Conservation (phyloP, 2,329 filamentous ascomycete genomes). For the Ramularia endophylla region DNA sequence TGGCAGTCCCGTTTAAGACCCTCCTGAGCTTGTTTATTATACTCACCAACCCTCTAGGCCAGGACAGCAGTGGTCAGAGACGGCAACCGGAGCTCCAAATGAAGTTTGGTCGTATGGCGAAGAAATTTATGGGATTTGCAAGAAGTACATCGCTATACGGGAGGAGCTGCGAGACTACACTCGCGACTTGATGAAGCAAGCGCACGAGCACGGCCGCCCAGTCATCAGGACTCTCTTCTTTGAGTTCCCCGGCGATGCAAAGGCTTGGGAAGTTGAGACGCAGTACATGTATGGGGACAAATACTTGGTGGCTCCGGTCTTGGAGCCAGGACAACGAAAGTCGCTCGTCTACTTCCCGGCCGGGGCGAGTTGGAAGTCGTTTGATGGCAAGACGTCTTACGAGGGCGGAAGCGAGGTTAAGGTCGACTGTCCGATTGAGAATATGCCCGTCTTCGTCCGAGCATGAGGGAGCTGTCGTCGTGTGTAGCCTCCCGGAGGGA, state of each 20-base stretch:
- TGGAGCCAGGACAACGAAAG: conserved; percentile 43
- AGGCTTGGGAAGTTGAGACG: conserved; percentile 52
- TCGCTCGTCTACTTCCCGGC: conserved; percentile 50
- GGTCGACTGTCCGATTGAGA: conserved; percentile 16
- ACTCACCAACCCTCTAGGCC: conserved; percentile 7
- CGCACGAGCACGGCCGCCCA: conserved; percentile 54
- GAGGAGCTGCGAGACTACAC: conserved; percentile 56
- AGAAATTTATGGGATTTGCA: conserved; percentile 55
- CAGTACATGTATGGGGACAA: conserved; percentile 60
- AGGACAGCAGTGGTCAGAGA: too few relatives aligned
- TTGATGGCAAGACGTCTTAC: conserved; percentile 29
- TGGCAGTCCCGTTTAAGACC: too few relatives aligned
- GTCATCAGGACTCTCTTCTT: conserved; percentile 60
- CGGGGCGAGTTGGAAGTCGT: conserved; percentile 41
- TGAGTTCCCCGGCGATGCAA: conserved; percentile 53
- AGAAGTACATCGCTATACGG: conserved; percentile 53
- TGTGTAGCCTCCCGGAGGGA: too few relatives aligned
- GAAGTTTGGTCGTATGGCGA: conserved; percentile 63
- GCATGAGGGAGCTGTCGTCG: too few relatives aligned
- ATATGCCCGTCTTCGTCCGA: conserved; percentile 19
- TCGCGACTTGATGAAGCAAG: conserved; percentile 52
- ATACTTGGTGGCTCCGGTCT: conserved; percentile 54
- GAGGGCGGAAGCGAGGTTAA: conserved; percentile 15
- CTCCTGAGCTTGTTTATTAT: too few relatives aligned
- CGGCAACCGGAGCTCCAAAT: conserved; percentile 47